Base-by-base conservation (phyloP, 495 filamentous ascomycete genomes). In the Penicillium cosmopolitanum region DNA sequence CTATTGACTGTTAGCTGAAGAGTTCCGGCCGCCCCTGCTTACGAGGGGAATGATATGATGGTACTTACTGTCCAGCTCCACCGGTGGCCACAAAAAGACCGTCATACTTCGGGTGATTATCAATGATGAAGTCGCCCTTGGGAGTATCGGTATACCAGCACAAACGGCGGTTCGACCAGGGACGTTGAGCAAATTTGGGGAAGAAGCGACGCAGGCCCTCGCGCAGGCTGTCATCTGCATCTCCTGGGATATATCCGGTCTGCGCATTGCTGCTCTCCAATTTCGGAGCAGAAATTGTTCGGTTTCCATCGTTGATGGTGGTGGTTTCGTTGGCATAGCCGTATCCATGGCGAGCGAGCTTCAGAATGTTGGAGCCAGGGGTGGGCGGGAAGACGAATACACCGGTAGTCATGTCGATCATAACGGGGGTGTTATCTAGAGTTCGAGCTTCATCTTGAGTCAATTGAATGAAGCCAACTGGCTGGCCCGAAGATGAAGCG, bases 51-150 rank as follows among this genome's bases (percentile, higher is more conserved):
- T 36, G 1, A 8, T 8, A 16, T 6, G 3, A 50, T 42, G 35
- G 51, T 16, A 65, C 71, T 69, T 62, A 74, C 71, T 96, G 91
- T 15, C 91, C 91, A 55, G 84, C 87, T 1, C 88, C 91, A 4
- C 91, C 91, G 3, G 87, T 91, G 0, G 89, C 86, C 15, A 96
- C 62, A 64, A 95, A 92, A 21, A 95, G 68, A 3, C 83, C 82
- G 34, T 78, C 59, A 61, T 82, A 80, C 3, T 62, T 65, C 0
- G 90, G 89, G 61, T 92, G 88, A 55, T 88, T 86, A 57, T 85
- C 82, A 56, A 93, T 83, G 9, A 96, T 70, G 70, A 90, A 96
- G 66, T 94, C 87, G 0, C 82, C 88, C 9, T 81, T 86, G 0
- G 87, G 77, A 3, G 89, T 92, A 73, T 93, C 90, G 82, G 50